These are phyloP conservation scores for Gonapodya sp. DNA, from an alignment of 192 early-diverging fungal species.

Conservation along the genomic window DNA sequence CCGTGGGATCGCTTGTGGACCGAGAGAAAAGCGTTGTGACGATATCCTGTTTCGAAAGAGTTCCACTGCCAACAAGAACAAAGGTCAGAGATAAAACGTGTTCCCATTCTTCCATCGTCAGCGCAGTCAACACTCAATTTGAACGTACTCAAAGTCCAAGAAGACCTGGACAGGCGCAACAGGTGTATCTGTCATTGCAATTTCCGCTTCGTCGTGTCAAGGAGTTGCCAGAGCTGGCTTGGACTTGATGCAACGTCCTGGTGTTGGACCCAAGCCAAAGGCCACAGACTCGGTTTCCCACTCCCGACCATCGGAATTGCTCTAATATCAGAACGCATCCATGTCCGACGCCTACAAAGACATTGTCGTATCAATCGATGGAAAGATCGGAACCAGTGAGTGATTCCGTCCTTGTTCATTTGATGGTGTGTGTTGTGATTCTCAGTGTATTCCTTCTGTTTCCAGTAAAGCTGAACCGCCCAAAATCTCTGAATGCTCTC, in stretches of 20 bases:
- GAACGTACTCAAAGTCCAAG: neutral
- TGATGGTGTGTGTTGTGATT: no score
- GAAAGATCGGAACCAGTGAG: conserved; percentile 2
- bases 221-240: neutral
- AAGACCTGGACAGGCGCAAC: neutral
- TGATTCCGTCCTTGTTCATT: neutral
- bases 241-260: neutral
- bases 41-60: neutral
- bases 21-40: neutral
- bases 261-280: neutral
- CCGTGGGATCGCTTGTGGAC: neutral
- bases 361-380: neutral
- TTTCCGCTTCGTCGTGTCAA: neutral
- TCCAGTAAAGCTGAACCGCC: conserved; percentile 8
- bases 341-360: neutral
- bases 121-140: neutral
- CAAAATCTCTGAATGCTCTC: neutral
- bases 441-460: no score
- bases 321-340: neutral
- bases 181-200: neutral
- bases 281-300: no score
- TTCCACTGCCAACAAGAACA: neutral
- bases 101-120: no score
- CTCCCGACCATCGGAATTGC: neutral
- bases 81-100: no score